Evolutionary conservation across 2,329 filamentous ascomycete species (phyloP), one percentile per base, ranked within the genome.

Genomic region (Volutella citrinella): DNA sequence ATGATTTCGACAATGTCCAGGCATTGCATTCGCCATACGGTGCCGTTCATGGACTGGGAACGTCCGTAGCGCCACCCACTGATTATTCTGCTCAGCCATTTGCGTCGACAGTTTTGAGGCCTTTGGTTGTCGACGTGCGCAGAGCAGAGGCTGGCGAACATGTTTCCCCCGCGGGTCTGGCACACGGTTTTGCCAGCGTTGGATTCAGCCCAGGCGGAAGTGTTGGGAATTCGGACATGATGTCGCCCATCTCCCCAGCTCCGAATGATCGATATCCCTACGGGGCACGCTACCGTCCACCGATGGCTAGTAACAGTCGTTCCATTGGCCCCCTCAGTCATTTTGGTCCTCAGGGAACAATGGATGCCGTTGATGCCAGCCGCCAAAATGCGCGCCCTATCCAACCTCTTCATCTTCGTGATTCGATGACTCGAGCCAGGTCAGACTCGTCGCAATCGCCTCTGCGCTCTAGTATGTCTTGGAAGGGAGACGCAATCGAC

Each of bases 1-100:
- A 84, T 45, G 79, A 80, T 46, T 85, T 85, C 43, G 80, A 84
- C 57, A 84, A 81, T 46, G 70, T 84, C 4, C 78, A 82, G 52
- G 81, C 80, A 11, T 63, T 85, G 12, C 81, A 84, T 54, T 82
- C 78, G 14, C 78, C 78, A 5, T 83, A 83, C 43, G 79, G 79
- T 9, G 78, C 79, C 6, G 72, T 78, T 5, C 72, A 76, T 46
- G 68, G 67, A 16, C 54, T 78, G 10, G 69, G 66, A 17, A 60
- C 67, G 3, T 65, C 72, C 4, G 59, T 76, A 24, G 56, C 69
- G 2, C 68, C 73, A 15, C 64, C 71, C 1, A n/a, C n/a, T n/a
- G n/a, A n/a, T n/a, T n/a, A n/a, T n/a, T n/a, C n/a, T n/a, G n/a
- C n/a, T n/a, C n/a, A n/a, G n/a, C n/a, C n/a, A n/a, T n/a, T n/a